These are phyloP conservation scores for Phialophora tarda DNA, from an alignment of 2,329 filamentous ascomycete genomes.

Conservation along the genomic window DNA sequence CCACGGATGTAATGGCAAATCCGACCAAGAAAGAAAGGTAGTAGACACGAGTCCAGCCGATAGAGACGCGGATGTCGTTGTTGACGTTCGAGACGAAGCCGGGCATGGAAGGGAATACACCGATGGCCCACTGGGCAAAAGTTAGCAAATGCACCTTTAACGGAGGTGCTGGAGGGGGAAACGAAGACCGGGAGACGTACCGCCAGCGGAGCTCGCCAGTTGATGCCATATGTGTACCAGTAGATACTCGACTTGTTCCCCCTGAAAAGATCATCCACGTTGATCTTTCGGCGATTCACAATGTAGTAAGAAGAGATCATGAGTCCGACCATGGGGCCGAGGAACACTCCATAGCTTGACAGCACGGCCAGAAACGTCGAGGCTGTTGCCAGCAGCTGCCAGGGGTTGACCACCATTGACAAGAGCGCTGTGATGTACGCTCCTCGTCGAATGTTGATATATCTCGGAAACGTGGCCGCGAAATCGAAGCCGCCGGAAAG, in stretches of 20 bases:
- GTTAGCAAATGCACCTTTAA: background rate
- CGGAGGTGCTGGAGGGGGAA: background rate
- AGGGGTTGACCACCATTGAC: constrained; percentile 56
- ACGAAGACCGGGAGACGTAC: constrained; percentile 15
- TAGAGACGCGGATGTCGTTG: constrained; percentile 38
- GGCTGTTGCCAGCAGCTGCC: constrained; percentile 57
- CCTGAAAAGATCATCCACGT: constrained; percentile 53
- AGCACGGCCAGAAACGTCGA: constrained; percentile 54
- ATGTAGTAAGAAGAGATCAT: constrained; percentile 44
- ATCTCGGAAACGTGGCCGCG: constrained; percentile 58
- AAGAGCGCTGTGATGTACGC: constrained; percentile 56
- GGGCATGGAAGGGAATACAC: constrained; percentile 43
- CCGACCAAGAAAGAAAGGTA: constrained; percentile 52
- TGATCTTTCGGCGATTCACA: constrained; percentile 48
- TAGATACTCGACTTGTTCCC: constrained; percentile 48
- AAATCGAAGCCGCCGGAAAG: constrained; percentile 62
- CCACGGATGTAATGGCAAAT: constrained; percentile 48
- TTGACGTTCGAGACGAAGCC: constrained; percentile 42
- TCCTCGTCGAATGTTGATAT: constrained; percentile 63
- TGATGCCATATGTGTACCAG: constrained; percentile 52
- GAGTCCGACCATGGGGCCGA: constrained; percentile 47
- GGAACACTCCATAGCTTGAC: constrained; percentile 52
- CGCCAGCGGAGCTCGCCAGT: constrained; percentile 49
- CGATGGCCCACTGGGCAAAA: constrained; percentile 44
- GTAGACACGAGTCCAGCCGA: constrained; percentile 48